Conservation (phyloP, 257 asterid genomes). For the Fraxinus cuspidata region DNA sequence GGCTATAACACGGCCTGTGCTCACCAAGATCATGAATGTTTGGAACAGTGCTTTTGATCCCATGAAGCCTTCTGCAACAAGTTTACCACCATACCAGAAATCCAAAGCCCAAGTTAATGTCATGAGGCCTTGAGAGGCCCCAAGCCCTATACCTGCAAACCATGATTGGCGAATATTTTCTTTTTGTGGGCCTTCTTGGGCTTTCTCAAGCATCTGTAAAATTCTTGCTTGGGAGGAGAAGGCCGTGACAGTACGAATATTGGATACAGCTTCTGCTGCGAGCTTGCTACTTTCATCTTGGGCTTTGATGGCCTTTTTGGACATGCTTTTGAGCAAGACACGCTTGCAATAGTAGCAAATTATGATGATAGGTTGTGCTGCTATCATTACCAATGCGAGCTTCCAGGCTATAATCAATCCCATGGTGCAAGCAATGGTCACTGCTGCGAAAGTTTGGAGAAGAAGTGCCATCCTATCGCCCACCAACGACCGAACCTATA, state of each 20-base stretch:
- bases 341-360: conserved; percentile 65
- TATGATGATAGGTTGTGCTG: conserved; percentile 78
- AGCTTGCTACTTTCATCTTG: conserved; percentile 86
- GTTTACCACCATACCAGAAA: conserved; percentile 91
- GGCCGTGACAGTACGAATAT: conserved; percentile 77
- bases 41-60: conserved; percentile 72
- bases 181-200: conserved; percentile 69
- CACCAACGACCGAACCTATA: conserved; percentile 82
- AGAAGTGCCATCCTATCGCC: conserved; percentile 86
- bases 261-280: conserved; percentile 92
- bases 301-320: conserved; percentile 69
- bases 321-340: conserved; percentile 74
- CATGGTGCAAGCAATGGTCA: conserved; percentile 77
- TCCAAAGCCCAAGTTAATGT: conserved; percentile 76
- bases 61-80: conserved; percentile 56
- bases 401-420: conserved; percentile 80
- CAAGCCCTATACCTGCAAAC: conserved; percentile 92
- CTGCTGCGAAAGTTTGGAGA: conserved; percentile 78
- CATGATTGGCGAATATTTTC: conserved; percentile 85
- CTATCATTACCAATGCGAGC: conserved; percentile 87
- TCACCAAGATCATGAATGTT: conserved; percentile 80
- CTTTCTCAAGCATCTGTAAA: conserved; percentile 66
- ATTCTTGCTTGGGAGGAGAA: conserved; percentile 80
- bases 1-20: conserved; percentile 90
- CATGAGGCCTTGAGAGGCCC: conserved; percentile 77